A percentile compares a stretch with the other conserved stretches of the same genome.
Evolutionary conservation across 768 basidiomycete species (phyloP).

Genomic region (Boletellus ananiceps): DNA sequence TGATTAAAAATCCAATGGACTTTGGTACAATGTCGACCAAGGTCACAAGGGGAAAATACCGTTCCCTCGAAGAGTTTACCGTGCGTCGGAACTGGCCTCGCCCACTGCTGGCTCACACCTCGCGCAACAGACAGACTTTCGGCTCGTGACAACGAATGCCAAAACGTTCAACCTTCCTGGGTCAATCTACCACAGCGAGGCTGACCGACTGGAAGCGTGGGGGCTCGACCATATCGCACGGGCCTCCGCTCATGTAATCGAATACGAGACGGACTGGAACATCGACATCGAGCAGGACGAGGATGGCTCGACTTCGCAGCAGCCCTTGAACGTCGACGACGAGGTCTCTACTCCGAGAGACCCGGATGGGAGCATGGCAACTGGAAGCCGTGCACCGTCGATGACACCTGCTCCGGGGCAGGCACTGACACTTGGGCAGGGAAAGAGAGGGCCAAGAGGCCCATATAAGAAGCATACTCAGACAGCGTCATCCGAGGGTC

Average conservation of each 20-base stretch:
- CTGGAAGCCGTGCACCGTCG: slow-evolving; percentile 45
- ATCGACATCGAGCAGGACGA: slow-evolving; percentile 72
- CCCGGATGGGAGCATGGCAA: slow-evolving; percentile 38
- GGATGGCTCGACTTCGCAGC: slow-evolving; percentile 23
- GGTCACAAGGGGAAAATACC: slow-evolving; percentile 71
- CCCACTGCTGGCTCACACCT: not conserved
- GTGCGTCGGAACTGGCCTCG: slow-evolving; percentile 37
- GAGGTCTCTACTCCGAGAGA: slow-evolving; percentile 41
- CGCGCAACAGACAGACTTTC: slow-evolving; percentile 53
- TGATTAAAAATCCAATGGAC: slow-evolving; percentile 88
- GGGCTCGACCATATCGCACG: slow-evolving; percentile 71
- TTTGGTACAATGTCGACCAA: slow-evolving; percentile 82
- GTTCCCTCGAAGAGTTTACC: slow-evolving; percentile 74
- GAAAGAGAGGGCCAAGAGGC: slow-evolving; percentile 45
- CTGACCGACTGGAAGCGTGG: slow-evolving; percentile 65
- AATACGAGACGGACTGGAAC: slow-evolving; percentile 82
- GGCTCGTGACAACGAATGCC: slow-evolving; percentile 68
- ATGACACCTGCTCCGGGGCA: slow-evolving; percentile 35
- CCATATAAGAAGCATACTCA: slow-evolving; percentile 52
- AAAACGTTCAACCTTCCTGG: slow-evolving; percentile 74
- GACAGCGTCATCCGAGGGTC: slow-evolving; percentile 36
- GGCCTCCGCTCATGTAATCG: slow-evolving; percentile 68
- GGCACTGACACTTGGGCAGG: not conserved
- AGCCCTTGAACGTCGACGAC: slow-evolving; percentile 35
- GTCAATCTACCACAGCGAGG: slow-evolving; percentile 70